A percentile compares a stretch with the other conserved stretches of the same genome.
These are phyloP conservation scores for Vitis labrusca DNA, from an alignment of 164 flowering plant species.

Conservation along the genomic window DNA sequence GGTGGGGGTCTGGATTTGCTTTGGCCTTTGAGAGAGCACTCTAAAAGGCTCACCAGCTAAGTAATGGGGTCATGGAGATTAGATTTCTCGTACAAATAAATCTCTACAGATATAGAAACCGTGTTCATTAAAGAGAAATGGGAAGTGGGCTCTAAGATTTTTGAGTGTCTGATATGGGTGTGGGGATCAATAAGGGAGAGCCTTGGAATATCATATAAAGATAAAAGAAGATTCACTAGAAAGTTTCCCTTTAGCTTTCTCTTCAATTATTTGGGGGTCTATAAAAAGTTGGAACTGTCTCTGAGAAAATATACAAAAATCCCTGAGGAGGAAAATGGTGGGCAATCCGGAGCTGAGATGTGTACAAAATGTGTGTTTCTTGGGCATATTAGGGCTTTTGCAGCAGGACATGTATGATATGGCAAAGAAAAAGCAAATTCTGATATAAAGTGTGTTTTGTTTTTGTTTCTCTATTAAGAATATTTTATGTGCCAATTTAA, in stretches of 20 bases:
- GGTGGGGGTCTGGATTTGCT: background rate
- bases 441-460: too few relatives aligned
- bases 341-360: background rate
- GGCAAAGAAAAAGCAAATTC: too few relatives aligned
- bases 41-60: background rate
- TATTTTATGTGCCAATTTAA: too few relatives aligned
- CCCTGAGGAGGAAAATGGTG: background rate
- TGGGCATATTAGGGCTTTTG: too few relatives aligned
- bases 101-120: slow-evolving; percentile 9
- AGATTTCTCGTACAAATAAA: slow-evolving; percentile 9
- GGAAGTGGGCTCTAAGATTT: slow-evolving; percentile 6
- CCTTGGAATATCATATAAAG: background rate
- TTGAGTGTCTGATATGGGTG: slow-evolving; percentile 13
- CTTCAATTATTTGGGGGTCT: slow-evolving; percentile 4
- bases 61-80: slow-evolving; percentile 15
- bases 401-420: too few relatives aligned
- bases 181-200: background rate
- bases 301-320: background rate
- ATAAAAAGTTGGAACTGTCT: background rate
- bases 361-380: background rate
- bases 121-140: slow-evolving; percentile 7
- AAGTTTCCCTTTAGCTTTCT: slow-evolving; percentile 7
- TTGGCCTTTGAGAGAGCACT: background rate
- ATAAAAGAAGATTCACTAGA: slow-evolving; percentile 9
- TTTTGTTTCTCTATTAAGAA: too few relatives aligned